Percentiles rank a stretch among this genome's conserved stretches.
Conservation (phyloP, 2,329 filamentous ascomycete species). For the Fusarium mundagurra region DNA sequence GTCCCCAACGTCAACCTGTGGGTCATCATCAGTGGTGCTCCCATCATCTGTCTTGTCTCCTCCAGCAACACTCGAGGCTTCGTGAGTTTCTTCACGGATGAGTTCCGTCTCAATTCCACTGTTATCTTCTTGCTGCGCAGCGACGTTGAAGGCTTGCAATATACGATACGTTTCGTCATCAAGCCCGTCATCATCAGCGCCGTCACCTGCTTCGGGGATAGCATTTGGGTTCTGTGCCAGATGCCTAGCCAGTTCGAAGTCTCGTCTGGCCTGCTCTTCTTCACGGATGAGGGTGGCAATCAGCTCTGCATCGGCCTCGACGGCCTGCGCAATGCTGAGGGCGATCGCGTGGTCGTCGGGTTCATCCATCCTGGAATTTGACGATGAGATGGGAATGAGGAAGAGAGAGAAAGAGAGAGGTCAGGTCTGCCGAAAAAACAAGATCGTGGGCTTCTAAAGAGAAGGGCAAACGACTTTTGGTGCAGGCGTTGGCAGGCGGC, state of each 20-base stretch:
- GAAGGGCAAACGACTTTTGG: background rate
- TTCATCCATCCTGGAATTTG: background rate
- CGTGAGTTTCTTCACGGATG: fast-evolving
- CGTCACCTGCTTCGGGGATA: fast-evolving
- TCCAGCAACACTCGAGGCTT: fast-evolving
- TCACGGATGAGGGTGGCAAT: background rate
- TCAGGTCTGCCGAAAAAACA: no score
- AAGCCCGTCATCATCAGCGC: fast-evolving
- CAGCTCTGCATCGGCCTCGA: fast-evolving
- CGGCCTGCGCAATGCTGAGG: background rate
- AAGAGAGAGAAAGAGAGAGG: no score
- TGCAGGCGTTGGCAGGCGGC: background rate
- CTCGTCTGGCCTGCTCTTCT: background rate
- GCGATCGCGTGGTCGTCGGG: background rate
- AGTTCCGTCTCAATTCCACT: background rate
- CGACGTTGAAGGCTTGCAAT: fast-evolving
- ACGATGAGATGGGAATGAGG: no score
- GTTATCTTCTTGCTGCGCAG: fast-evolving
- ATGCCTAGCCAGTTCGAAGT: fast-evolving
- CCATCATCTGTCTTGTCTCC: fast-evolving
- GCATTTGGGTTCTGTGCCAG: fast-evolving
- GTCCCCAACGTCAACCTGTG: fast-evolving
- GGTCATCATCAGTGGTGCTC: fast-evolving
- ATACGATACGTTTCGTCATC: background rate
- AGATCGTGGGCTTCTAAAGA: no score